phyloP scores from a whole-genome alignment of 345 rosid genomes.

The Syzygium jambos region DNA sequence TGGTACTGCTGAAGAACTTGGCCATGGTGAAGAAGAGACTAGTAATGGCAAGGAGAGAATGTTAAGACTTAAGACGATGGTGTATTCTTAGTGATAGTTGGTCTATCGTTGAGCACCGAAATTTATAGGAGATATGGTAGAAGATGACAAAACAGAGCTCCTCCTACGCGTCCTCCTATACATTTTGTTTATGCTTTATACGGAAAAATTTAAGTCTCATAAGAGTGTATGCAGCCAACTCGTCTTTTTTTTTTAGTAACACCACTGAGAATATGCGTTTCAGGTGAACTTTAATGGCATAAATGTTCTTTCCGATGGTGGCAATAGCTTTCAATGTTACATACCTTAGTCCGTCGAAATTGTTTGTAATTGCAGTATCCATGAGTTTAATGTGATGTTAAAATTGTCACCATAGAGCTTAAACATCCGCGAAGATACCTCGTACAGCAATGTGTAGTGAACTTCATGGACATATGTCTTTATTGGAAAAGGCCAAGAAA shows the following conservation, averaged over 20 bases:
- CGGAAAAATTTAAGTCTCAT: background rate
- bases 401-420: background rate
- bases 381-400: background rate
- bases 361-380: background rate
- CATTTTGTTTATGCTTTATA: too few species aligned
- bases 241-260: background rate
- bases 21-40: background rate
- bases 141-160: background rate
- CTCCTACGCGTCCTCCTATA: background rate
- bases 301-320: background rate
- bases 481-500: background rate
- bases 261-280: background rate
- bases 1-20: background rate
- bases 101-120: background rate
- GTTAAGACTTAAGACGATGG: background rate
- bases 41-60: background rate
- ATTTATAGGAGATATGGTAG: background rate
- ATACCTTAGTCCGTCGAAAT: background rate
- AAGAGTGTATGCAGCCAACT: background rate
- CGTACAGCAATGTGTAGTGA: background rate
- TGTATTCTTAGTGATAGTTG: background rate
- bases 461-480: too few species aligned
- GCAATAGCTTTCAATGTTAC: background rate
- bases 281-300: background rate
- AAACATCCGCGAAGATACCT: background rate